phyloP scores from a whole-genome alignment of 139 green algal species.

The Deuterostichococcus epilithicus region DNA sequence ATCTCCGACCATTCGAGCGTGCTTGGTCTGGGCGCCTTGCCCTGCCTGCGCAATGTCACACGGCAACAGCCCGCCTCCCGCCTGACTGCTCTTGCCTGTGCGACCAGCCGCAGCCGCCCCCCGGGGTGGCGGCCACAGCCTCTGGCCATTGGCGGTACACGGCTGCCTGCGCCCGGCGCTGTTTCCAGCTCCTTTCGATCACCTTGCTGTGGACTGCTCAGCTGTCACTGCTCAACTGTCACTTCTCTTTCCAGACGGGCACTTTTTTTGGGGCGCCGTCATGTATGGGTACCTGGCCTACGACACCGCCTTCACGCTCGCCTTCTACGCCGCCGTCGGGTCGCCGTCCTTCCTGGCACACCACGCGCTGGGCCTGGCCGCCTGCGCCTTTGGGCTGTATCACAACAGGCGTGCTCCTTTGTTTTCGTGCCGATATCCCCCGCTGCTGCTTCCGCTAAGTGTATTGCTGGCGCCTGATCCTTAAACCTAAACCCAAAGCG shows the following conservation, averaged over 20 bases:
- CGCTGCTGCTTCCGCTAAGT: too few species aligned
- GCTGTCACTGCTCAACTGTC: not conserved
- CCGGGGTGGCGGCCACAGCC: too few species aligned
- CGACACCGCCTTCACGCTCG: constrained; percentile 28
- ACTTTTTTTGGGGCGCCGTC: constrained; percentile 21
- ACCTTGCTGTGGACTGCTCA: not conserved
- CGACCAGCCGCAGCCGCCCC: too few species aligned
- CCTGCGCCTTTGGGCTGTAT: constrained; percentile 34
- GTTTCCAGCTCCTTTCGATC: too few species aligned
- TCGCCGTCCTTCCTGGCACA: constrained; percentile 21
- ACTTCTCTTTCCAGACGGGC: not conserved
- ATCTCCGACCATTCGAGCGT: too few species aligned
- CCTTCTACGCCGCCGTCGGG: constrained; percentile 13
- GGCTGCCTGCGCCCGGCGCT: too few species aligned
- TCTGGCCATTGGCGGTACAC: too few species aligned
- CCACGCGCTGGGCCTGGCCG: constrained; percentile 28
- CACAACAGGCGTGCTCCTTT: constrained; percentile 3
- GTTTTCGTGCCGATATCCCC: too few species aligned
- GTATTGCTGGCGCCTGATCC: not conserved
- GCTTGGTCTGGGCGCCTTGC: too few species aligned
- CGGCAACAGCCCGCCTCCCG: too few species aligned
- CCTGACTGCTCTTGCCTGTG: too few species aligned
- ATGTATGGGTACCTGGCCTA: constrained; percentile 32
- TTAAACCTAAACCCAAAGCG: not conserved
- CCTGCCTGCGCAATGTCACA: too few species aligned